Base-by-base conservation (phyloP, 208 protist genomes). In the Crithidia mellificae region DNA sequence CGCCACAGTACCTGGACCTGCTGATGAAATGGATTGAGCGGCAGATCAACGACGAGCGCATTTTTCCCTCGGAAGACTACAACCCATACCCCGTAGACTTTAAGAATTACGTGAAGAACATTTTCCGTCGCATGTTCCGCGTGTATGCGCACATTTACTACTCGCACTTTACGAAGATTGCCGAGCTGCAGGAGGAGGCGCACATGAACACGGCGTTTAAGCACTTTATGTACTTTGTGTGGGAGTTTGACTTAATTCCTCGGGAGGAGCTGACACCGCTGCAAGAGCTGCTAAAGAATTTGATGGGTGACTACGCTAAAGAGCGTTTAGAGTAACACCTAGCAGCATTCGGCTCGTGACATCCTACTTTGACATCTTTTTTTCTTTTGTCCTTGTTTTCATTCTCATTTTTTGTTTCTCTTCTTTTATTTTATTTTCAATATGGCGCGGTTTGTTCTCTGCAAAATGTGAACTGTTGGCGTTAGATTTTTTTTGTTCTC, bases 61-160 rank as follows among this genome's bases (percentile, higher is more conserved):
- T 99, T 5, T 99, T 99, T 73, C 98, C 98, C 7, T 92, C 94
- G 0, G 91, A 98, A 70, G 89, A 94, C 55, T 76, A 80, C 49
- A 94, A 92, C 49, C 92, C 92, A 14, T 97, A 95, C 68, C 90
- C 93, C 5, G 77, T 72, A 15, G 85, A 96, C 46, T 98, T 98
- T 65, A 62, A 79, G 15, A 72, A 78, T 8, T 90, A 88, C 24
- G 96, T 99, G 17, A 91, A 91, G 25, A 98, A 93, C 44, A 99
- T 99, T 17, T 99, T 99, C 78, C 97, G 98, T 50, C 77, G 98
- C 27, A 84, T 99, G 17, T 99, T 99, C 77, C 87, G 98, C 38
- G 97, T 99, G 1, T 99, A 99, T 77, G 98, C 96, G 15, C 98
- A 99, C 67, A 98, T 99, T 46, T 99, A 99, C 77, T 94, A 99